Evolutionary conservation across 2,329 filamentous ascomycete species (phyloP), one percentile per base, ranked within the genome.

Genomic region (Alternaria sp.): DNA sequence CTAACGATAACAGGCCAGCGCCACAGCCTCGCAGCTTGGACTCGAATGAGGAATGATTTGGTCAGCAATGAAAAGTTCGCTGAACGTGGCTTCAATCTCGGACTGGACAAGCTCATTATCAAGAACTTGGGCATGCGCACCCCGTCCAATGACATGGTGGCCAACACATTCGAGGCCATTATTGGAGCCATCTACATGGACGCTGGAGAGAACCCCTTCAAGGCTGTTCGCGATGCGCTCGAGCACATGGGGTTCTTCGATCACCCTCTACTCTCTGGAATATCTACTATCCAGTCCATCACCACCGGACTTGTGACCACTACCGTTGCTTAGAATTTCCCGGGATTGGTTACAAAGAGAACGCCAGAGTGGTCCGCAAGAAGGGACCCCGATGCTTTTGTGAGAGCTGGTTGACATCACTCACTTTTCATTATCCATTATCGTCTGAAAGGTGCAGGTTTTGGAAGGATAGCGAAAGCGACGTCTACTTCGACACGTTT

Each of bases 181-280:
- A 21, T 58, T 6, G 50, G 41, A 7, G 50, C 55, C 1, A 31
- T 54, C 14, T 46, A 5, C 10, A 10, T 17, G 7, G 49, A 57
- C 1, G 29, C 40, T 5, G 40, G 33, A 14, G n/a, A 29, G 4
- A 11, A 46, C 4, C 11, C 8, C 10, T 28, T 28, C 24, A 17
- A 21, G 5, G 28, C 28, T 24, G 29, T 52, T 42, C 4, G 11
- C 26, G 11, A 42, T 9, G 51, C 62, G 7, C 54, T 65, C 36
- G 24, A 44, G 28, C 41, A 39, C 4, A 24, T 61, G 4, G 63
- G 59, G 1, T 48, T 61, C 34, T 31, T 56, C n/a, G 33, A 52
- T 5, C 49, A 57, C 23, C 33, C 54, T 14, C 24, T 57, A 9
- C 21, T 57, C 29, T 23, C 28, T 24, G 45, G 41, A n/a, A 31